Percentiles rank a stretch among this genome's conserved stretches.
Conservation (phyloP, 2,329 filamentous ascomycete genomes). For the Seiridium cupressi region DNA sequence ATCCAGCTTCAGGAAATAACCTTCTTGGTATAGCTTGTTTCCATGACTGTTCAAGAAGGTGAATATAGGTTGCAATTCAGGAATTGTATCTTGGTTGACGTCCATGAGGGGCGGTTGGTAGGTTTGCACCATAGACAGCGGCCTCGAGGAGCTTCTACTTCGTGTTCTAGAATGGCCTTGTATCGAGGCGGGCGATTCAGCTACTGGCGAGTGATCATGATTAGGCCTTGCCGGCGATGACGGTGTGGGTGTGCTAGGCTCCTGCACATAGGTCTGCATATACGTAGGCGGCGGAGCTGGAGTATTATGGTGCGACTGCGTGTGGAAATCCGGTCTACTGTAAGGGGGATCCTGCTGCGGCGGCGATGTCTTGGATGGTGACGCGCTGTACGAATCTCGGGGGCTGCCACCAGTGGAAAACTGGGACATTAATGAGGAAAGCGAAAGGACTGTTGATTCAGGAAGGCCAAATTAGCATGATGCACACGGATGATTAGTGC, state of each 20-base stretch:
- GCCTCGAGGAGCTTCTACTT: slow-evolving; percentile 59
- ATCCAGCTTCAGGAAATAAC: slow-evolving; percentile 95
- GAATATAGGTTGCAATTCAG: slow-evolving; percentile 93
- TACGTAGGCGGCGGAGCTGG: slow-evolving; percentile 1
- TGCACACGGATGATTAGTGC: slow-evolving; percentile 12
- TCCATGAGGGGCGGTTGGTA: slow-evolving; percentile 87
- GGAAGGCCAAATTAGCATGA: slow-evolving; percentile 29
- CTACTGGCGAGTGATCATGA: slow-evolving; percentile 39
- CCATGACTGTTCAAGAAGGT: slow-evolving; percentile 90
- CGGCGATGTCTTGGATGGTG: slow-evolving; percentile 20
- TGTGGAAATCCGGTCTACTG: slow-evolving; percentile 9
- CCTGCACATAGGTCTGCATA: slow-evolving; percentile 6
- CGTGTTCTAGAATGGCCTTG: slow-evolving; percentile 26
- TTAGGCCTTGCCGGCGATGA: slow-evolving; percentile 23
- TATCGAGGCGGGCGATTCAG: slow-evolving; percentile 33
- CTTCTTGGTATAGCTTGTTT: slow-evolving; percentile 97
- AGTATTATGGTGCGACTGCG: slow-evolving; percentile 3
- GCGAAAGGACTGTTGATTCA: slow-evolving; percentile 68
- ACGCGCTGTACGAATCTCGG: slow-evolving; percentile 25
- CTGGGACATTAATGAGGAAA: slow-evolving; percentile 86
- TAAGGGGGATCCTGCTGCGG: slow-evolving; percentile 1
- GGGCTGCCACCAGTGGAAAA: slow-evolving; percentile 53
- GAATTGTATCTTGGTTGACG: slow-evolving; percentile 78
- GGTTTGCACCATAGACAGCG: slow-evolving; percentile 81
- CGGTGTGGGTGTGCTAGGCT: slow-evolving; percentile 20